phyloP scores from a whole-genome alignment of 805 yeast species.

The Nakazawaea peltata region DNA sequence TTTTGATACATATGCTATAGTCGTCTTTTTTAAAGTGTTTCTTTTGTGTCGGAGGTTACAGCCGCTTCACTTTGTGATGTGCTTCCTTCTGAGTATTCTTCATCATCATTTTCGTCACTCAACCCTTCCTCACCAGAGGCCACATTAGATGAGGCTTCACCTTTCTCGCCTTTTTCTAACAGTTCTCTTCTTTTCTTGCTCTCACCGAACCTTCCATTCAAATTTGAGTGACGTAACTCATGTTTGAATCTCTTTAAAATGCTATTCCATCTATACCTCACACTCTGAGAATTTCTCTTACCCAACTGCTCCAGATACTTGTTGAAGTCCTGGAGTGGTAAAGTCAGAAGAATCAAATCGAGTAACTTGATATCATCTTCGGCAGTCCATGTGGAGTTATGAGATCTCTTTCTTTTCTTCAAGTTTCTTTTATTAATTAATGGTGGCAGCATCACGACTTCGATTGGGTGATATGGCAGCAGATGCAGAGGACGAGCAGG shows the following conservation, averaged over 20 bases:
- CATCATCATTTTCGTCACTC: constrained; percentile 1
- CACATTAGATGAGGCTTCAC: neutral
- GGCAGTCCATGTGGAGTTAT: constrained; percentile 5
- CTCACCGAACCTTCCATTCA: constrained; percentile 6
- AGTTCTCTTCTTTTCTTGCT: neutral
- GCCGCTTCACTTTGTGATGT: too few relatives aligned
- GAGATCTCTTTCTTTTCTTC: constrained; percentile 6
- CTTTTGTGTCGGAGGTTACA: too few relatives aligned
- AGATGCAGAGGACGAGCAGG: neutral
- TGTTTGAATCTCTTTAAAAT: constrained; percentile 7
- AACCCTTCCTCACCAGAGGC: neutral
- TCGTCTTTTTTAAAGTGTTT: too few relatives aligned
- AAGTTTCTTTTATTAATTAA: constrained; percentile 1
- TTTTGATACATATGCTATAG: too few relatives aligned
- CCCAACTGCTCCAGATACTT: constrained; percentile 7
- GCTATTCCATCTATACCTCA: constrained; percentile 9
- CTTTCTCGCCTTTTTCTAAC: constrained; percentile 1
- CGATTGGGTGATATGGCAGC: constrained; percentile 5
- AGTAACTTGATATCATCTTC: constrained; percentile 7
- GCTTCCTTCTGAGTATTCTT: neutral
- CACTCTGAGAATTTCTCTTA: constrained; percentile 9
- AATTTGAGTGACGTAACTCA: constrained; percentile 3
- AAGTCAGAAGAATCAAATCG: constrained; percentile 6
- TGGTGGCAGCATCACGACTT: constrained; percentile 7
- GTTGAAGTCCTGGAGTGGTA: constrained; percentile 8